phyloP scores from a whole-genome alignment of 2,329 filamentous ascomycete genomes.

The Mycogone perniciosa region DNA sequence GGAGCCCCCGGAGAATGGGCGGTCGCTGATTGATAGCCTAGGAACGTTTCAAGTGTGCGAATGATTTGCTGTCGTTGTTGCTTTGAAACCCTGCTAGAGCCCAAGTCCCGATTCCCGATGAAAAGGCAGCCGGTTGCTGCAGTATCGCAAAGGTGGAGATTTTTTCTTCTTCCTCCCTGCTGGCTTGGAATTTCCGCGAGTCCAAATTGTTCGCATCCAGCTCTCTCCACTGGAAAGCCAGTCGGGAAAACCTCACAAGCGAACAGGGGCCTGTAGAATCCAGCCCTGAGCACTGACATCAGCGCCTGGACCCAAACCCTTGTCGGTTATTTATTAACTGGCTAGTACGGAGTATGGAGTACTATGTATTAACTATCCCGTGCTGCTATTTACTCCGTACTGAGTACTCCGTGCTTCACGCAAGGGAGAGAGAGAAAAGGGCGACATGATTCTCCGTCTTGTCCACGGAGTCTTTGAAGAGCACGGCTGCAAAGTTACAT shows the following conservation, averaged over 20 bases:
- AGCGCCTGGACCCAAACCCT: background rate
- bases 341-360: background rate
- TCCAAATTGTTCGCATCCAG: constrained; percentile 9
- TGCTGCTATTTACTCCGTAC: no score
- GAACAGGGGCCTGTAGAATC: background rate
- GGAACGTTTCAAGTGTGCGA: background rate
- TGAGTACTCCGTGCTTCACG: no score
- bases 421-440: no score
- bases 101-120: background rate
- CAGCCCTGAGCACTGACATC: background rate
- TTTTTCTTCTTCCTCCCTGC: background rate
- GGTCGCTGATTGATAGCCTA: no score
- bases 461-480: no score
- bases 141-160: background rate
- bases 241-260: background rate
- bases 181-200: no score
- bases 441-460: no score
- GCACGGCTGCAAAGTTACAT: no score
- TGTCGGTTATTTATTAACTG: background rate
- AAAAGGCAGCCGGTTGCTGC: background rate
- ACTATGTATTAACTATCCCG: no score
- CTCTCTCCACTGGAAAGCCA: background rate
- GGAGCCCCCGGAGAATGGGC: no score
- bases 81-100: no score
- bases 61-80: no score